These are phyloP conservation scores for Suillus alpinus DNA, from an alignment of 768 basidiomycete species.

Conservation along the genomic window DNA sequence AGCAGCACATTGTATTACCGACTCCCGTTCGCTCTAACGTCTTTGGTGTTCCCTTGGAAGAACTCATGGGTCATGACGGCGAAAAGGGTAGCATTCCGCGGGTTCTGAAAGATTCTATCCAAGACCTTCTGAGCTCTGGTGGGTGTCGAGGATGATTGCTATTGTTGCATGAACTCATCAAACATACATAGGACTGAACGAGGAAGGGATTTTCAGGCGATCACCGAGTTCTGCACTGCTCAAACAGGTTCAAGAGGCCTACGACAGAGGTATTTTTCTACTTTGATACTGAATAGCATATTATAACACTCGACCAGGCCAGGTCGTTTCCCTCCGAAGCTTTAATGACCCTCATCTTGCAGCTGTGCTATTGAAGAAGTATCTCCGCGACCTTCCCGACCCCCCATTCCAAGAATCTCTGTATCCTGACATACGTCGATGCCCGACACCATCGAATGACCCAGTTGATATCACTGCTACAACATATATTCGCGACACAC, in stretches of 20 bases:
- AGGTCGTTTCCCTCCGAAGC: constrained; percentile 73
- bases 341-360: constrained; percentile 79
- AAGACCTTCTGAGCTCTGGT: constrained; percentile 65
- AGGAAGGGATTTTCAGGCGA: constrained; percentile 82
- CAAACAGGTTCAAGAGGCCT: constrained; percentile 76
- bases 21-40: constrained; percentile 56
- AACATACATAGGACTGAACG: constrained; percentile 44
- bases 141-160: not conserved
- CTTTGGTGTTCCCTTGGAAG: constrained; percentile 80
- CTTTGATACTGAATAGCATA: not conserved
- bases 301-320: constrained; percentile 40
- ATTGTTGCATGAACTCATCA: not conserved
- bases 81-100: constrained; percentile 83
- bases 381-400: constrained; percentile 73
- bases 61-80: constrained; percentile 80
- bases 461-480: constrained; percentile 56
- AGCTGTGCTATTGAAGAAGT: constrained; percentile 85
- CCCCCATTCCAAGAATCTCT: constrained; percentile 73
- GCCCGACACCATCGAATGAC: constrained; percentile 56
- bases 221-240: constrained; percentile 71
- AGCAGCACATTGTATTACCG: constrained; percentile 67
- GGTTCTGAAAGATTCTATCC: constrained; percentile 72
- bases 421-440: constrained; percentile 64
- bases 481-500: constrained; percentile 62
- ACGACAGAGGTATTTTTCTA: constrained; percentile 62